These are phyloP conservation scores for Colletotrichum camelliae DNA, from an alignment of 2,329 filamentous ascomycete species.

Conservation along the genomic window DNA sequence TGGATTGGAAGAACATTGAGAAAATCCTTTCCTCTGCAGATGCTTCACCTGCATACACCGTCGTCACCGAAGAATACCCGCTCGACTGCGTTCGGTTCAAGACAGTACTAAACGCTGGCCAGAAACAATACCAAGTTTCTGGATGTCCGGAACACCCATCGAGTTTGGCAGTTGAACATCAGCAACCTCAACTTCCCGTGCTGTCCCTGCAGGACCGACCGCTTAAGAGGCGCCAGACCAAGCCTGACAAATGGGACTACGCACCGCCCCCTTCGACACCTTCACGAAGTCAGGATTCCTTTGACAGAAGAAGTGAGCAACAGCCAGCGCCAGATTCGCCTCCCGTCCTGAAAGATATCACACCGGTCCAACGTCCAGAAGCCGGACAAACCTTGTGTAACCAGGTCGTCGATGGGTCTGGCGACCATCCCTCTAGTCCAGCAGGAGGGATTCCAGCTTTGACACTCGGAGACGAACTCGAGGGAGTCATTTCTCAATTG, in stretches of 20 bases:
- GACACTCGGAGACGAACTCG: conserved; percentile 58
- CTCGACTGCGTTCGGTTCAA: conserved; percentile 70
- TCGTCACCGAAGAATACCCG: conserved; percentile 74
- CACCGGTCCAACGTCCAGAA: background rate
- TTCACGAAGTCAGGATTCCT: conserved; percentile 37
- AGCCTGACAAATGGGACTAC: conserved; percentile 43
- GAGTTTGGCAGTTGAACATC: background rate
- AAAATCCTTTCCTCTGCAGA: conserved; percentile 52
- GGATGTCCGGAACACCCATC: conserved; percentile 46
- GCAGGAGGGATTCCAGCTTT: background rate
- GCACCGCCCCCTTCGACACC: conserved; percentile 43
- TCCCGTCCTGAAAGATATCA: background rate
- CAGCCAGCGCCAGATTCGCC: background rate
- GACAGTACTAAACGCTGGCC: conserved; percentile 61
- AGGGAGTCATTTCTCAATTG: conserved; percentile 68
- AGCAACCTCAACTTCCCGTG: conserved; percentile 14
- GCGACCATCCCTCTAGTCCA: background rate
- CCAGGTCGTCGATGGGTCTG: background rate
- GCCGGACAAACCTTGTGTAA: background rate
- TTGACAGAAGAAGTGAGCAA: conserved; percentile 20
- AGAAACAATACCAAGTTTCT: conserved; percentile 62
- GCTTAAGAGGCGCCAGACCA: conserved; percentile 51
- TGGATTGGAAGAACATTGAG: conserved; percentile 69
- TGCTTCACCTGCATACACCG: conserved; percentile 33
- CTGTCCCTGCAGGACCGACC: conserved; percentile 34